Evolutionary conservation across 2,329 filamentous ascomycete genomes (phyloP).

Genomic region (Metarhizium robertsii): DNA sequence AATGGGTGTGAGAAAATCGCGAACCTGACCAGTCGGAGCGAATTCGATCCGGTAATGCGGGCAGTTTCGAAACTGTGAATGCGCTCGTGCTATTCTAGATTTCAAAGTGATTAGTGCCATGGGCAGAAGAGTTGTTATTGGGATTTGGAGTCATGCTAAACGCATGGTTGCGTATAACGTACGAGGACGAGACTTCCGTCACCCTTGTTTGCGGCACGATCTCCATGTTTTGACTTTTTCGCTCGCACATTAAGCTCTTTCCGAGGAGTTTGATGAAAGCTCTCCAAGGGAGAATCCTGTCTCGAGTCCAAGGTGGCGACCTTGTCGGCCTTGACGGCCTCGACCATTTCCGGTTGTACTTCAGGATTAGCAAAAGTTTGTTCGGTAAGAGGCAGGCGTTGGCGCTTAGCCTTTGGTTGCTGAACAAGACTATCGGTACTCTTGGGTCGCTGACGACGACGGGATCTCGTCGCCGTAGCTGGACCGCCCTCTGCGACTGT

Average conservation of each 20-base stretch:
- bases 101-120: background rate
- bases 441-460: slow-evolving; percentile 50
- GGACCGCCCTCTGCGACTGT: slow-evolving; percentile 41
- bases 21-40: slow-evolving; percentile 56
- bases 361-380: slow-evolving; percentile 47
- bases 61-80: slow-evolving; percentile 78
- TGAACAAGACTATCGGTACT: slow-evolving; percentile 44
- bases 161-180: slow-evolving; percentile 17
- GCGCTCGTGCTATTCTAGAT: slow-evolving; percentile 70
- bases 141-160: background rate
- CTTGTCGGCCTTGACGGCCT: slow-evolving; percentile 43
- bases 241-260: slow-evolving; percentile 50
- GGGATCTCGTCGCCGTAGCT: slow-evolving; percentile 48
- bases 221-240: slow-evolving; percentile 53
- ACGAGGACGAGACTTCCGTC: slow-evolving; percentile 61
- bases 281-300: slow-evolving; percentile 36
- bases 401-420: slow-evolving; percentile 56
- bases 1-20: slow-evolving; percentile 17
- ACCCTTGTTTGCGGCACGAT: slow-evolving; percentile 52
- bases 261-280: slow-evolving; percentile 26
- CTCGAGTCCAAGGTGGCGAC: slow-evolving; percentile 31
- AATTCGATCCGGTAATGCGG: slow-evolving; percentile 70
- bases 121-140: background rate
- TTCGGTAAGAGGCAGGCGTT: slow-evolving; percentile 47
- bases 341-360: slow-evolving; percentile 40